Base-by-base conservation (phyloP, 1,139 yeast genomes). In the Wickerhamomyces sp. region DNA sequence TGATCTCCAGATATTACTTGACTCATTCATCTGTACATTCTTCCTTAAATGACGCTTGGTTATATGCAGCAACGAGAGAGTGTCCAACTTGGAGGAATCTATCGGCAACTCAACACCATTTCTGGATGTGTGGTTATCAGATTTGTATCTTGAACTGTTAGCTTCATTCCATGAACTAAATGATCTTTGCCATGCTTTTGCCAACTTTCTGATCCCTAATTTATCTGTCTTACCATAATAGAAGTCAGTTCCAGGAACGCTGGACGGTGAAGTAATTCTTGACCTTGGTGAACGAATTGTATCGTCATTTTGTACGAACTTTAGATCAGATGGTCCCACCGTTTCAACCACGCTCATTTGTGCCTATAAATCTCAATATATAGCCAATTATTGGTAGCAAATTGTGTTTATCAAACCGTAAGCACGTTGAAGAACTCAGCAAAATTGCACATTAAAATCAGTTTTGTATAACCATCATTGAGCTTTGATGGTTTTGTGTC, bases 181-280 rank as follows among this genome's bases (percentile, higher is more conserved):
- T 5, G 49, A 43, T 31, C 46, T 50, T 5, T 61, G 49, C 28
- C 56, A 52, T 3, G 51, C 55, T 33, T 42, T 55, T 1, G 61
- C 58, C 3, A 58, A 24, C 31, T 47, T 49, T 41, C 51, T 53
- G 17, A 58, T 39, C 3, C 60, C 54, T 14, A 48, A 28, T 30
- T 44, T 50, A 9, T 51, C 55, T 3, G 31, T 30, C n/a, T 28
- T 36, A n/a, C 15, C 3, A 20, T 13, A 28, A 9, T 31, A 35
- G 3, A 33, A 10, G 7, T 39, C 49, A 19, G n/a, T 17, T 13
- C 39, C 41, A 27, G 42, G 29, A 24, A 49, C 17, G 31, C 54
- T 49, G n/a, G 53, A 44, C 15, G 43, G 42, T 7, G 56, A 51
- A 2, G 45, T 35, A 15, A 42, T 43, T 35, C 55, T 45, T 5